Evolutionary conservation across 2,329 filamentous ascomycete species (phyloP).

Genomic region (Neonectria magnoliae): DNA sequence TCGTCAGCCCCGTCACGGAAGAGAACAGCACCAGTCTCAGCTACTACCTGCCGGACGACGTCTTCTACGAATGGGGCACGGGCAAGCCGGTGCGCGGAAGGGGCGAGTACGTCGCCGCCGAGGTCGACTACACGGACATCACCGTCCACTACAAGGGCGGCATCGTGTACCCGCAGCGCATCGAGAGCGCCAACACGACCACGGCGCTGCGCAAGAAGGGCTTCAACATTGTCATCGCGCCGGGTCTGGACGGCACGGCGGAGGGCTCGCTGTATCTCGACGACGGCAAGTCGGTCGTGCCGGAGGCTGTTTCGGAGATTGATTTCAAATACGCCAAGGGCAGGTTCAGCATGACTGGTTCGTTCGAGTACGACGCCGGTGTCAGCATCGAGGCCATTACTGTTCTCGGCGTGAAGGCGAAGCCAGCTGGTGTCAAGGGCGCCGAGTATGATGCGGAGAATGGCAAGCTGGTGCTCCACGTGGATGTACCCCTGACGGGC

Average conservation of each 20-base stretch:
- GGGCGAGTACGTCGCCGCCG: conserved; percentile 33
- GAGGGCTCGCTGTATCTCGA: conserved; percentile 76
- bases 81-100: conserved; percentile 53
- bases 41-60: conserved; percentile 59
- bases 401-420: conserved; percentile 52
- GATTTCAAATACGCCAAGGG: conserved; percentile 68
- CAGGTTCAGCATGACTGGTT: conserved; percentile 60
- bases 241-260: conserved; percentile 69
- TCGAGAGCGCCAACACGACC: conserved; percentile 68
- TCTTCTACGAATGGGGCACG: conserved; percentile 63
- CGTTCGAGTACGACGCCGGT: conserved; percentile 62
- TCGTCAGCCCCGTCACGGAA: conserved; percentile 58
- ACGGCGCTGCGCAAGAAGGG: conserved; percentile 68
- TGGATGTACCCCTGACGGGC: conserved; percentile 35
- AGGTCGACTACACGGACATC: conserved; percentile 60
- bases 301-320: conserved; percentile 64
- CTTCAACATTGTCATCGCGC: conserved; percentile 76
- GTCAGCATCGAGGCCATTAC: conserved; percentile 59
- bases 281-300: conserved; percentile 74
- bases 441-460: conserved; percentile 38
- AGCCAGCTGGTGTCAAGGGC: conserved; percentile 24
- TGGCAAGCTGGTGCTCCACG: conserved; percentile 34
- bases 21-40: conserved; percentile 53
- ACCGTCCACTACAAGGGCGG: conserved; percentile 74
- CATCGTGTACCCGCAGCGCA: conserved; percentile 68